These are phyloP conservation scores for Kodamaea laetipori DNA, from an alignment of 805 yeast species.

Conservation along the genomic window DNA sequence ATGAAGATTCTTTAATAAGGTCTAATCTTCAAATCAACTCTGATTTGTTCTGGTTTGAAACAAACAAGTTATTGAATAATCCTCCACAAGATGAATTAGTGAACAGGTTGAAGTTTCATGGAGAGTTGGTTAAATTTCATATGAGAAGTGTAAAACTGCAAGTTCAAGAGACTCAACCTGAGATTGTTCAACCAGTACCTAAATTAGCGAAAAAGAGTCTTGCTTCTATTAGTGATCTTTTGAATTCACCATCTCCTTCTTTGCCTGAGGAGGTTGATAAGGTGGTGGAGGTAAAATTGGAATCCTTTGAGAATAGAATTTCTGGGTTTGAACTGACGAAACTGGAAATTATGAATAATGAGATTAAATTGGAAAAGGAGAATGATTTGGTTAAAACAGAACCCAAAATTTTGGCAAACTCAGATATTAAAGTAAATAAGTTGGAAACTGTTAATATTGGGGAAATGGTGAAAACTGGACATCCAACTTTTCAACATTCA, in stretches of 20 bases:
- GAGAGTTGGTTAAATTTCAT: slow-evolving; percentile 47
- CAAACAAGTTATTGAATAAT: slow-evolving; percentile 51
- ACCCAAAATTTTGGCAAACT: no score
- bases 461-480: no score
- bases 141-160: not conserved
- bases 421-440: no score
- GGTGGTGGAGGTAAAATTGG: not conserved
- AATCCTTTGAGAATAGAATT: no score
- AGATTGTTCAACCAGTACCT: not conserved
- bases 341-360: no score
- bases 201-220: not conserved
- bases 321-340: no score
- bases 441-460: no score
- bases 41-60: slow-evolving; percentile 52
- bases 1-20: slow-evolving; percentile 21
- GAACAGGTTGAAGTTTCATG: slow-evolving; percentile 50
- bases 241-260: slow-evolving; percentile 5
- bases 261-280: slow-evolving; percentile 3
- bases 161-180: not conserved
- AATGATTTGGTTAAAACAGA: no score
- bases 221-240: slow-evolving; percentile 1
- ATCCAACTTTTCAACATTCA: no score
- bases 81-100: slow-evolving; percentile 40
- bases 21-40: slow-evolving; percentile 39
- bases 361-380: no score